A percentile compares a stretch with the other conserved stretches of the same genome.
Conservation (phyloP, 176 grass and related monocot species). For the Musa schizocarpa region DNA sequence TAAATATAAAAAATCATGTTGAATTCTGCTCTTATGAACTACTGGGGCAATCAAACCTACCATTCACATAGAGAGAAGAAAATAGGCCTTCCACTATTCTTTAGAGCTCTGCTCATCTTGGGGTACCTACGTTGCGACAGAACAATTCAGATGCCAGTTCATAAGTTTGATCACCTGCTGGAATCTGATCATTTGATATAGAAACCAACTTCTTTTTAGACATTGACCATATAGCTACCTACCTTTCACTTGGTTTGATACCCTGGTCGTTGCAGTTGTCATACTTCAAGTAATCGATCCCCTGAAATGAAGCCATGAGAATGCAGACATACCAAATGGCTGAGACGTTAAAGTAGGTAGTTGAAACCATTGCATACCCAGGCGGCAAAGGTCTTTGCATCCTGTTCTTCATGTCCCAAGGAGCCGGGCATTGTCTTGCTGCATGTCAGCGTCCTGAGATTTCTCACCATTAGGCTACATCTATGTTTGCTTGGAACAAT, state of each 20-base stretch:
- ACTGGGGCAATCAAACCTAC: constrained; percentile 19
- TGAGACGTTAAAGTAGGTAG: background rate
- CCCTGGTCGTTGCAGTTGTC: constrained; percentile 75
- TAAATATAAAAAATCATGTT: no score
- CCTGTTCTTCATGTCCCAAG: constrained; percentile 77
- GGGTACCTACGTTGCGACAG: constrained; percentile 39
- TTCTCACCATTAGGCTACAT: background rate
- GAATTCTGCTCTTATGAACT: background rate
- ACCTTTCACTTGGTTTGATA: constrained; percentile 50
- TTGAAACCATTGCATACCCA: constrained; percentile 43
- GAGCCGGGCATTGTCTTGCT: constrained; percentile 78
- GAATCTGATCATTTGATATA: background rate
- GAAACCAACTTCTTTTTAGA: background rate
- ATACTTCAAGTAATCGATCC: constrained; percentile 89
- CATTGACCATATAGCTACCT: constrained; percentile 29
- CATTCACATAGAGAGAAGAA: constrained; percentile 97
- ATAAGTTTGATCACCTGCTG: background rate
- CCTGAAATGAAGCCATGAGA: constrained; percentile 26
- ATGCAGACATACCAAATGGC: background rate
- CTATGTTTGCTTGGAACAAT: background rate
- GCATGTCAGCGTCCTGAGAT: constrained; percentile 57
- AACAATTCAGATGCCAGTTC: background rate
- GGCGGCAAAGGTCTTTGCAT: constrained; percentile 67
- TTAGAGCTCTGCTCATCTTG: constrained; percentile 73
- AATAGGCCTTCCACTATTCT: constrained; percentile 56